Conservation (phyloP, 1,284 basidiomycete species). For the Pulveroboletus sp. region DNA sequence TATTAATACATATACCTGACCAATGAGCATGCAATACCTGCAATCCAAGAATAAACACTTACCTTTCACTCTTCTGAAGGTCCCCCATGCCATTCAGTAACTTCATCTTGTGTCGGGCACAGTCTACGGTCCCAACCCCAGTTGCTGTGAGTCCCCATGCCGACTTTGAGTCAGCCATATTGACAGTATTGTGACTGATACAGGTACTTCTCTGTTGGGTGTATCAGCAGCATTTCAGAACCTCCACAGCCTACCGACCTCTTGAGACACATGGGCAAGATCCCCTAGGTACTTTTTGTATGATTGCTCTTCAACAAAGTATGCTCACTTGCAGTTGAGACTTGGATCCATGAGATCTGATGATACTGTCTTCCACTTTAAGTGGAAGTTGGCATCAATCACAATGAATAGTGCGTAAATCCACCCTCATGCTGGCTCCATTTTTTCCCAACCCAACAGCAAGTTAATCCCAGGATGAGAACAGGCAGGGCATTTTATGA, state of each 20-base stretch:
- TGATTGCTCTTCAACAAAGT: too few species aligned
- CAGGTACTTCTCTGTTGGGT: neutral
- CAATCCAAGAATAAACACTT: neutral
- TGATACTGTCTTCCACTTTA: neutral
- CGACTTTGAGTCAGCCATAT: neutral
- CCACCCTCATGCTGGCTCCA: neutral
- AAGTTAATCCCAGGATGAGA: neutral
- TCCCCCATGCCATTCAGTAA: too few species aligned
- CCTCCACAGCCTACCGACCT: neutral
- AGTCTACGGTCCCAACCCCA: neutral
- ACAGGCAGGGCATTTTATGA: neutral
- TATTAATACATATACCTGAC: neutral
- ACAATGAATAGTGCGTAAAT: neutral
- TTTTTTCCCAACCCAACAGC: neutral
- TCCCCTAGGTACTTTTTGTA: too few species aligned
- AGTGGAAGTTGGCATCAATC: neutral
- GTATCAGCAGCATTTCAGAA: neutral
- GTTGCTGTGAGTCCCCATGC: neutral
- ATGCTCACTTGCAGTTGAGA: neutral
- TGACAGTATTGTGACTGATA: neutral
- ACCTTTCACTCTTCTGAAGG: too few species aligned
- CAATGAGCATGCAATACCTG: neutral
- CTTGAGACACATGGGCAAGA: neutral
- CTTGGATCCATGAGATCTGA: neutral
- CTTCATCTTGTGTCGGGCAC: too few species aligned